phyloP scores from a whole-genome alignment of 2,329 filamentous ascomycete genomes.

The Diaporthe velutina region DNA sequence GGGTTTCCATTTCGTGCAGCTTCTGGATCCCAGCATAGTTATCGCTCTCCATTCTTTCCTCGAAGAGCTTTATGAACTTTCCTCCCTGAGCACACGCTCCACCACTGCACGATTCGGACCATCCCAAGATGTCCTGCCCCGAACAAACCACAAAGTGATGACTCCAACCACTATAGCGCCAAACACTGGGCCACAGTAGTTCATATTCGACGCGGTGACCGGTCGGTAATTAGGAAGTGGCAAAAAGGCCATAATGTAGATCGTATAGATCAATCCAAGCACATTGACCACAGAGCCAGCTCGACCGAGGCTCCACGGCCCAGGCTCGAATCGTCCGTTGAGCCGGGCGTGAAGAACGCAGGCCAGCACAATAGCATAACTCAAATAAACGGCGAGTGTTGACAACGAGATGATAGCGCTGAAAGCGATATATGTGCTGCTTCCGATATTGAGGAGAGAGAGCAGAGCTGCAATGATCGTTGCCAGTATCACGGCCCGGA shows the following conservation, averaged over 20 bases:
- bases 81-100: background rate
- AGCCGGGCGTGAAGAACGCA: constrained; percentile 38
- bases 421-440: constrained; percentile 50
- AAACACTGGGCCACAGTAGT: constrained; percentile 37
- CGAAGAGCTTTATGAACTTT: too few relatives aligned
- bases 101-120: constrained; percentile 40
- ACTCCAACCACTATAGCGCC: constrained; percentile 13
- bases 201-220: constrained; percentile 42
- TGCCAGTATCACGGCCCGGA: constrained; percentile 52
- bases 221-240: constrained; percentile 40
- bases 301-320: constrained; percentile 39
- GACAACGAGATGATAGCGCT: constrained; percentile 55
- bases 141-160: constrained; percentile 35
- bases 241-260: constrained; percentile 37
- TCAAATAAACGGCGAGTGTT: constrained; percentile 43
- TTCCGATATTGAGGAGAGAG: constrained; percentile 54
- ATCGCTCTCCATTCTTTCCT: background rate
- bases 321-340: constrained; percentile 2
- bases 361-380: constrained; percentile 40
- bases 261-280: constrained; percentile 40
- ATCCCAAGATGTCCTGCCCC: constrained; percentile 38
- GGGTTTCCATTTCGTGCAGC: background rate
- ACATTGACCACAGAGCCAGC: constrained; percentile 35
- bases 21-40: background rate
- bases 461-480: constrained; percentile 49